Base-by-base conservation (phyloP, 1,284 basidiomycete species). In the Pyrrhoderma lamaoense region DNA sequence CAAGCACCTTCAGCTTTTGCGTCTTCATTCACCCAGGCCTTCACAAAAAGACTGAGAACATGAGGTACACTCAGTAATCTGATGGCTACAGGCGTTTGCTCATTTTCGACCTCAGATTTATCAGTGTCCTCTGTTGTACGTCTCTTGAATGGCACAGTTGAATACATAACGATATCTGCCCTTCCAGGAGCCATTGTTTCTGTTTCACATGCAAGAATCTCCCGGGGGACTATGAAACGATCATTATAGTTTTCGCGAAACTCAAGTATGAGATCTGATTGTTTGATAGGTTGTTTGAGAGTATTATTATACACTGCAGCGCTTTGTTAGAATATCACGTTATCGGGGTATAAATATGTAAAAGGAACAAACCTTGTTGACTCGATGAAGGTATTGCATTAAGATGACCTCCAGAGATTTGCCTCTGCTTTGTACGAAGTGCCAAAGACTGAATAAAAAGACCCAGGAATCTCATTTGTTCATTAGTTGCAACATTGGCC, bases 221-320 rank as follows among this genome's bases (percentile, higher is more conserved):
- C 76, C 37, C 82, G 76, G 53, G 86, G 84, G 51, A 89, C 67
- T 5, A 84, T 60, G 74, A 77, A 83, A 8, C 78, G 73, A 47
- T 86, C 82, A 27, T 68, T 67, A 1, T 75, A 70, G 9, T 69
- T 66, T 59, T 89, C 85, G 37, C 72, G 67, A 56, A 85, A 88
- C 59, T 86, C 82, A 49, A 89, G 61, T 21, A 88, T 74, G 3
- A 88, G 60, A 62, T 88, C 85, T 56, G 79, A 83, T 13, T 75
- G 73, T 58, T 72, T 77, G 35, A 69, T 16, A 13, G 27, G 37
- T 34, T n/a, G 47, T 16, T 25, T 37, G 51, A 19, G 54, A 39
- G 21, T 49, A 45, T 11, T 37, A 45, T 23, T 49, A 42, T 9
- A 42, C 21, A 27, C 38, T 16, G 21, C 27, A 27, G n/a, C n/a